Evolutionary conservation across 257 asterid species (phyloP).

Genomic region (Penstemon davidsonii): DNA sequence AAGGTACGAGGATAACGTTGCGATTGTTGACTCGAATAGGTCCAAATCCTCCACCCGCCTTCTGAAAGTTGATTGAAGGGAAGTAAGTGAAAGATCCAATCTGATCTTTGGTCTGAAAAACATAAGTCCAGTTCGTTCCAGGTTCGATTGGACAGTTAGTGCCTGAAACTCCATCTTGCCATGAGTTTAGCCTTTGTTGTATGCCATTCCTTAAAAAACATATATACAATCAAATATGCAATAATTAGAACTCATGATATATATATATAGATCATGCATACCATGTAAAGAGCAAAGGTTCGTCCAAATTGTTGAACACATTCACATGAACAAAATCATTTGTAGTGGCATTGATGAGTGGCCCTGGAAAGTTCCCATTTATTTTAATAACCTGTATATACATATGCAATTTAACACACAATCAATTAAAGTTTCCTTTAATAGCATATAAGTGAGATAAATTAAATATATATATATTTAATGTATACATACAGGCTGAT

Average conservation of each 20-base stretch:
- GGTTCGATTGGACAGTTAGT: constrained; percentile 66
- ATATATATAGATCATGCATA: constrained; percentile 10
- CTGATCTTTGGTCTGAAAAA: constrained; percentile 58
- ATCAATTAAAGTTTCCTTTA: not conserved
- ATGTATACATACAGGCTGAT: constrained; percentile 30
- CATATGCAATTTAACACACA: not conserved
- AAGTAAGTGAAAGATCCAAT: constrained; percentile 62
- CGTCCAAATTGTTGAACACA: constrained; percentile 59
- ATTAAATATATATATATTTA: not conserved
- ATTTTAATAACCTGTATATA: constrained; percentile 60
- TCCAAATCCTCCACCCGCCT: constrained; percentile 71
- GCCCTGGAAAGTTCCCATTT: constrained; percentile 71
- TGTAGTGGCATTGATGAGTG: constrained; percentile 58
- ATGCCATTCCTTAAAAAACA: constrained; percentile 55
- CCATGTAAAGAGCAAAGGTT: constrained; percentile 66
- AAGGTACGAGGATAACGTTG: constrained; percentile 46
- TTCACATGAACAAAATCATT: constrained; percentile 51
- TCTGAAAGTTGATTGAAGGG: constrained; percentile 54
- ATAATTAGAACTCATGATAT: not conserved
- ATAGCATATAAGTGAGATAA: not conserved
- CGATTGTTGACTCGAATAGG: constrained; percentile 66
- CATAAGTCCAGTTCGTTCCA: constrained; percentile 63
- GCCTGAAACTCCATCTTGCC: constrained; percentile 80
- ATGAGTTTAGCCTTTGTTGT: constrained; percentile 69
- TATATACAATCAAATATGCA: not conserved